Conservation (phyloP, 495 filamentous ascomycete genomes). For the Penicillium lividum region DNA sequence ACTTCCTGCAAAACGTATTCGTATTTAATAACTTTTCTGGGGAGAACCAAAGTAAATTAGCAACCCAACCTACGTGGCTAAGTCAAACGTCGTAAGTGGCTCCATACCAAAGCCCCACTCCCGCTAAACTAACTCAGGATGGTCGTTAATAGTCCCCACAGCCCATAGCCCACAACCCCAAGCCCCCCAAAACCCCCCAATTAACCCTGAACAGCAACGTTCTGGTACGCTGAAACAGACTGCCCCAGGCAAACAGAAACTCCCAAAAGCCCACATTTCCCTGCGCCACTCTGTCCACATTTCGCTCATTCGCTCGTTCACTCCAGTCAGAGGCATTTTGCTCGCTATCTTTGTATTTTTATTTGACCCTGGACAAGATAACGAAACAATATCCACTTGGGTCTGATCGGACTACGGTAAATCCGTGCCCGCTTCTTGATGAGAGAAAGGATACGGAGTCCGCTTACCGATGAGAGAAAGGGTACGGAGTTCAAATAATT, state of each 20-base stretch:
- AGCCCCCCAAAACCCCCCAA: background rate
- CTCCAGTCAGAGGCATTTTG: background rate
- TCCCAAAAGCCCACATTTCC: no score
- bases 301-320: background rate
- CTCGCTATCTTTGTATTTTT: background rate
- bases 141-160: background rate
- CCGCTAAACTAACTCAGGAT: background rate
- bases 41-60: background rate
- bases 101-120: background rate
- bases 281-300: no score
- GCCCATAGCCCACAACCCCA: background rate
- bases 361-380: background rate
- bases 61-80: background rate
- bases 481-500: background rate
- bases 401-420: background rate
- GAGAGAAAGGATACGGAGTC: background rate
- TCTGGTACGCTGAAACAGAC: background rate
- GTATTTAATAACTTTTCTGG: background rate
- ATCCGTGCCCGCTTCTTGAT: no score
- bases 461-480: background rate
- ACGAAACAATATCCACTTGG: background rate
- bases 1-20: background rate
- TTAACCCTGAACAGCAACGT: background rate
- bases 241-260: background rate
- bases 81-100: background rate